These are phyloP conservation scores for Globisporangium acanthophoron DNA, from an alignment of 352 stramenopile species.

Conservation along the genomic window DNA sequence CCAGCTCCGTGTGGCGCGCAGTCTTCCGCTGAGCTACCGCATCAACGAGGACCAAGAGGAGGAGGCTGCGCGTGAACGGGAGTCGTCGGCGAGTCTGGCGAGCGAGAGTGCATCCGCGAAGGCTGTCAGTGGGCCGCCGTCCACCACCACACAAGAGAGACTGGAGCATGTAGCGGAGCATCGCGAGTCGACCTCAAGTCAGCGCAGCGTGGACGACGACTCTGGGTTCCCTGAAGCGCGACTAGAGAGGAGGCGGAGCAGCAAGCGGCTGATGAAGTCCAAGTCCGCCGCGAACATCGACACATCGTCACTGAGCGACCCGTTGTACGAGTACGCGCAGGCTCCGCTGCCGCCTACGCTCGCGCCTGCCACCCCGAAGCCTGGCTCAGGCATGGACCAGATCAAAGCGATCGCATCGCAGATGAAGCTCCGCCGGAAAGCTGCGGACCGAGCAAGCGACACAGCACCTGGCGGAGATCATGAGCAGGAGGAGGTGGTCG, in stretches of 20 bases:
- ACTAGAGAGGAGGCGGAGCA: conserved; percentile 18
- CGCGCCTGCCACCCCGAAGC: background rate
- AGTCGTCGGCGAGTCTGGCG: background rate
- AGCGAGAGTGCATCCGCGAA: background rate
- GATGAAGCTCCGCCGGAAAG: conserved; percentile 66
- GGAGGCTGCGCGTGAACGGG: background rate
- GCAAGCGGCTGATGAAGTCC: conserved; percentile 37
- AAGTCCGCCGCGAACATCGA: conserved; percentile 60
- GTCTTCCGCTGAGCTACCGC: conserved; percentile 43
- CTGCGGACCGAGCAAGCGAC: background rate
- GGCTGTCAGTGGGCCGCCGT: background rate
- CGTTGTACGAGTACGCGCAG: conserved; percentile 3
- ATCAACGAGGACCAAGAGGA: conserved; percentile 35
- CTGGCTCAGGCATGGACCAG: conserved; percentile 39
- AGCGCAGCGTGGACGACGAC: conserved; percentile 8
- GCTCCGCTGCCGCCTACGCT: background rate
- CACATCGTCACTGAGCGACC: conserved; percentile 24
- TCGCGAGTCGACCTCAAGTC: background rate
- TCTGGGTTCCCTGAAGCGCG: conserved; percentile 3
- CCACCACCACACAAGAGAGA: background rate
- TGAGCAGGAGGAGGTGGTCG: background rate
- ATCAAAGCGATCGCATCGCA: conserved; percentile 67
- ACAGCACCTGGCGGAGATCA: background rate
- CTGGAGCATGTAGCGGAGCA: background rate
- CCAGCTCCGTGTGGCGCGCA: conserved; percentile 49